phyloP scores from a whole-genome alignment of 176 grass and related monocot species.

The Pontederia crassipes region DNA sequence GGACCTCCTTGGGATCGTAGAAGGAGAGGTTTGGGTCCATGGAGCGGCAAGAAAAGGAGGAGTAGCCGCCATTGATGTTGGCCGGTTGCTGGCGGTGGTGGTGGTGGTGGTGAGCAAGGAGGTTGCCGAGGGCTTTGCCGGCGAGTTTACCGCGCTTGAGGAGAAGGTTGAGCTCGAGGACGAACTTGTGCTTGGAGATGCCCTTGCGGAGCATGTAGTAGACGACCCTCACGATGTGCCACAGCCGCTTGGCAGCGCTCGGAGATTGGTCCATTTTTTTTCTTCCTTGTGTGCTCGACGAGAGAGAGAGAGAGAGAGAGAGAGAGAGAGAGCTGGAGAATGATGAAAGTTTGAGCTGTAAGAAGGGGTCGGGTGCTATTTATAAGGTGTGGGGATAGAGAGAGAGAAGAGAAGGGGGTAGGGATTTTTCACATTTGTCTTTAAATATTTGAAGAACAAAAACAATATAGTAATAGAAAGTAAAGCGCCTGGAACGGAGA shows the following conservation, averaged over 20 bases:
- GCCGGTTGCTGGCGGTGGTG: neutral
- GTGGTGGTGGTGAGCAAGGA: constrained; percentile 32
- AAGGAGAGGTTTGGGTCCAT: constrained; percentile 16
- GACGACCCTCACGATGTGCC: constrained; percentile 40
- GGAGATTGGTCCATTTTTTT: constrained; percentile 32
- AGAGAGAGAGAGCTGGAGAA: too few relatives aligned
- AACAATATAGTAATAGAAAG: too few relatives aligned
- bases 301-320: too few relatives aligned
- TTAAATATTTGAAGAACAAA: too few relatives aligned
- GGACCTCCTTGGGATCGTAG: constrained; percentile 40
- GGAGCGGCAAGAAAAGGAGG: neutral
- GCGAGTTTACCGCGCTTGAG: constrained; percentile 65
- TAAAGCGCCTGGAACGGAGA: too few relatives aligned
- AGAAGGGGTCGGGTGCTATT: too few relatives aligned
- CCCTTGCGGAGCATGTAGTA: constrained; percentile 72
- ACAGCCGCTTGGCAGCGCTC: constrained; percentile 38
- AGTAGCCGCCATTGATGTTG: neutral
- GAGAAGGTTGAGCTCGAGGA: constrained; percentile 64
- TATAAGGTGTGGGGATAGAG: too few relatives aligned
- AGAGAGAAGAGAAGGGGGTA: too few relatives aligned
- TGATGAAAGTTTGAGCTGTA: neutral
- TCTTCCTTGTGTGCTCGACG: neutral
- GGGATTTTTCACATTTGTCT: too few relatives aligned
- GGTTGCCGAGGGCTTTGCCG: constrained; percentile 34
- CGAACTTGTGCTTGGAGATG: constrained; percentile 55